These are phyloP conservation scores for Pichia deserticola DNA, from an alignment of 805 yeast genomes.

Conservation along the genomic window DNA sequence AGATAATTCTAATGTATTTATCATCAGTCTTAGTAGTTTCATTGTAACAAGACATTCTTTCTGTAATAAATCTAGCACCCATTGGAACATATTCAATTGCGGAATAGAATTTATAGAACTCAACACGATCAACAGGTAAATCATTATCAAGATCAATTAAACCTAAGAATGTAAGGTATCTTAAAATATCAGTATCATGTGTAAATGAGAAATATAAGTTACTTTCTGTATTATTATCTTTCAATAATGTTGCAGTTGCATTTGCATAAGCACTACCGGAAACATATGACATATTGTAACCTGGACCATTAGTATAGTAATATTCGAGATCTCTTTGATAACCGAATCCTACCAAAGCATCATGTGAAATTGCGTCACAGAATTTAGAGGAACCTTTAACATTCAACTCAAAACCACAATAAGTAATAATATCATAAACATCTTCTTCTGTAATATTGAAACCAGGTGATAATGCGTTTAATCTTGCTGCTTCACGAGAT, in stretches of 20 bases:
- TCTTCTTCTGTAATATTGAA: slow-evolving; percentile 44
- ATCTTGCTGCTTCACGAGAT: slow-evolving; percentile 44
- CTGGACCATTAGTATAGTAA: slow-evolving; percentile 57
- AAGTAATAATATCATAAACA: slow-evolving; percentile 41
- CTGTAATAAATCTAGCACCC: slow-evolving; percentile 47
- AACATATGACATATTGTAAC: slow-evolving; percentile 38
- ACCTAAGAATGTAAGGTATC: slow-evolving; percentile 58
- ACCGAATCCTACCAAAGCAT: slow-evolving; percentile 53
- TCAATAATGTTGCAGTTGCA: slow-evolving; percentile 24
- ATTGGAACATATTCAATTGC: slow-evolving; percentile 43
- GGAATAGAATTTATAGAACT: slow-evolving; percentile 36
- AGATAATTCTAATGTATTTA: slow-evolving; percentile 36
- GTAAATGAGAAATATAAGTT: slow-evolving; percentile 19
- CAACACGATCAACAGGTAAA: slow-evolving; percentile 31
- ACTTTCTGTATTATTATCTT: neutral
- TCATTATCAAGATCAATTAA: slow-evolving; percentile 34
- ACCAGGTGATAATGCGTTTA: slow-evolving; percentile 45
- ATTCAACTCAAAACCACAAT: slow-evolving; percentile 68
- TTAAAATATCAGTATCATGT: slow-evolving; percentile 65
- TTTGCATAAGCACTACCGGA: slow-evolving; percentile 49
- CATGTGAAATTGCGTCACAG: slow-evolving; percentile 57
- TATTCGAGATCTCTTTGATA: slow-evolving; percentile 49
- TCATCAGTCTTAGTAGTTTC: slow-evolving; percentile 8
- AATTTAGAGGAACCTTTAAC: slow-evolving; percentile 57
- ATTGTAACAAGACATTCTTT: slow-evolving; percentile 30